Percentiles rank a stretch among this genome's conserved stretches.
Evolutionary conservation across 2,329 filamentous ascomycete genomes (phyloP).

Genomic region (Sarocladium strictum): DNA sequence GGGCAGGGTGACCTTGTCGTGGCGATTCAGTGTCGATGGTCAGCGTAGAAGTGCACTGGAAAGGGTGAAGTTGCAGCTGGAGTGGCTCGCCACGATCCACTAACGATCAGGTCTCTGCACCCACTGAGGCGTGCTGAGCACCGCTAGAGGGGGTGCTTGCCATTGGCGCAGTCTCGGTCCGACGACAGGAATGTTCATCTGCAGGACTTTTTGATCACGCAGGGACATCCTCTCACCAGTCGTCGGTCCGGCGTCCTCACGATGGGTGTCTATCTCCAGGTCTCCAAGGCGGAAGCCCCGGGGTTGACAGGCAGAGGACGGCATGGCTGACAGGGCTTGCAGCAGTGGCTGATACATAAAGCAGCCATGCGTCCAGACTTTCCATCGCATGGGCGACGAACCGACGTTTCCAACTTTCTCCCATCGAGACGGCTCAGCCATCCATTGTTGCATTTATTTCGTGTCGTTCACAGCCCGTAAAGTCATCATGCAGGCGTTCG

Average conservation of each 20-base stretch:
- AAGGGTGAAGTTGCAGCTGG: conserved; percentile 2
- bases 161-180: not conserved
- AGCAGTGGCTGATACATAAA: not conserved
- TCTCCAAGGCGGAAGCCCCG: no score
- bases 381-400: no score
- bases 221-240: no score
- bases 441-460: not conserved
- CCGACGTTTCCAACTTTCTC: not conserved
- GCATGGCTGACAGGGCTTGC: not conserved
- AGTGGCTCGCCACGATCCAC: not conserved
- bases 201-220: not conserved
- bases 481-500: conserved; percentile 8
- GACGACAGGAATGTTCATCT: not conserved
- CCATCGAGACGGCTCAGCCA: not conserved
- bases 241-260: not conserved
- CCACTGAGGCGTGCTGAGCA: not conserved
- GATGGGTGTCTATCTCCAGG: not conserved
- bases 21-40: not conserved
- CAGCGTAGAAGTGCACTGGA: not conserved
- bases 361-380: not conserved
- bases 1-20: not conserved
- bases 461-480: not conserved
- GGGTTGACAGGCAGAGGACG: not conserved
- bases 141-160: not conserved
- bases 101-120: not conserved